phyloP scores from a whole-genome alignment of 192 early-diverging fungal species.

The Coemansia erecta region DNA sequence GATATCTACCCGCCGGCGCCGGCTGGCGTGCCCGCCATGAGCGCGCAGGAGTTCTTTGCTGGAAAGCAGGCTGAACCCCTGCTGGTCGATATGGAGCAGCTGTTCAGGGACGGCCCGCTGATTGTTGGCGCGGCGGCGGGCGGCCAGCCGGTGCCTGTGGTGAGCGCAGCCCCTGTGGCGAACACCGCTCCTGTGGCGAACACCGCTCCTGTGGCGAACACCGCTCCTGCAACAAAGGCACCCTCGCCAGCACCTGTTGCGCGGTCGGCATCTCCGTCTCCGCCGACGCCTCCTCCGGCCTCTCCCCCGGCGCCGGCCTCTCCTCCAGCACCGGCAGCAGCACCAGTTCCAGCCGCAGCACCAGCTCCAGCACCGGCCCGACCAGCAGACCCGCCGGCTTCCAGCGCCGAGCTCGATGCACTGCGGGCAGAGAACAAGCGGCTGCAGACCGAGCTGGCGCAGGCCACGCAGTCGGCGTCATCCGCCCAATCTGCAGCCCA shows the following conservation, averaged over 20 bases:
- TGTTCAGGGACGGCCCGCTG: slow-evolving; percentile 30
- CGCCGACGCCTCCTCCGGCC: too few species aligned
- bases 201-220: not conserved
- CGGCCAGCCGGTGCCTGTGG: not conserved
- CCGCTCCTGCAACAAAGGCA: slow-evolving; percentile 1
- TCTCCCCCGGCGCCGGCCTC: too few species aligned
- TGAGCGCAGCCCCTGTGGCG: not conserved
- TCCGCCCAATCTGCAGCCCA: not conserved
- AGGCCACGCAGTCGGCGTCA: slow-evolving; percentile 6
- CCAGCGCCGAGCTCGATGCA: slow-evolving; percentile 75
- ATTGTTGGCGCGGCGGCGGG: slow-evolving; percentile 20
- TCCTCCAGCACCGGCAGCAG: not conserved
- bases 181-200: not conserved
- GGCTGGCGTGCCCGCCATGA: slow-evolving; percentile 77
- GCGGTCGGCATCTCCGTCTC: too few species aligned
- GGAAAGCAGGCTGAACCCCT: slow-evolving; percentile 82
- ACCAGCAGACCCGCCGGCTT: slow-evolving; percentile 18
- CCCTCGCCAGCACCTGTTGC: too few species aligned
- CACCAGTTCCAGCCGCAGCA: slow-evolving; percentile 11
- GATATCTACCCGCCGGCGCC: slow-evolving; percentile 90
- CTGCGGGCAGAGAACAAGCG: slow-evolving; percentile 65
- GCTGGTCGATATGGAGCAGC: slow-evolving; percentile 35
- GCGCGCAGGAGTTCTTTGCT: slow-evolving; percentile 89
- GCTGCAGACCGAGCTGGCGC: slow-evolving; percentile 32
- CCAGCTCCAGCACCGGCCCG: slow-evolving; percentile 1